These are phyloP conservation scores for Puccinia brachypodii DNA, from an alignment of 1,284 basidiomycete genomes.

Conservation along the genomic window DNA sequence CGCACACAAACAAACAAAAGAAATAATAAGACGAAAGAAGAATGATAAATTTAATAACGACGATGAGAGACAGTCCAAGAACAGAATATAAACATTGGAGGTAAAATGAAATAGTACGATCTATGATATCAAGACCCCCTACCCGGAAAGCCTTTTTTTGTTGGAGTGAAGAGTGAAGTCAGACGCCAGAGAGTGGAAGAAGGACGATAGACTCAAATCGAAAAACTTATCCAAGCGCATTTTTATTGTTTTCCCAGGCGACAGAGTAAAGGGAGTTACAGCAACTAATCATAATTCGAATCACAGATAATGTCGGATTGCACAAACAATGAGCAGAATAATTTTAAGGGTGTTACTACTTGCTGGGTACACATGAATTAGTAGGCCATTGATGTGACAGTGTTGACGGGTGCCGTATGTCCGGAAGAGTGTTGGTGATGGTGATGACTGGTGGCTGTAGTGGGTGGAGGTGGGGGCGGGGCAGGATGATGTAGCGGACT, in stretches of 20 bases:
- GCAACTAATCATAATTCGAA: neutral
- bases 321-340: neutral
- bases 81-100: neutral
- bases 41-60: no score
- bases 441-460: constrained; percentile 15
- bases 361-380: no score
- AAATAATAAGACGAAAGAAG: no score
- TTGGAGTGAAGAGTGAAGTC: no score
- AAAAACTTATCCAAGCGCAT: neutral
- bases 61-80: constrained; percentile 29
- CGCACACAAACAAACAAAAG: no score
- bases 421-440: constrained; percentile 19
- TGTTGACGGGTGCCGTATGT: neutral
- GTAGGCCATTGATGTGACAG: constrained; percentile 9
- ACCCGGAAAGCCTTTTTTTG: no score
- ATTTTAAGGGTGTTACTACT: no score
- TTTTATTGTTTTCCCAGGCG: neutral
- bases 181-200: no score
- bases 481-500: constrained; percentile 25
- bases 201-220: neutral
- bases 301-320: neutral
- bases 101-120: neutral
- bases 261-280: neutral
- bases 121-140: no score
- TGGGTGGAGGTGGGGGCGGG: constrained; percentile 11